A percentile compares a stretch with the other conserved stretches of the same genome.
phyloP scores from a whole-genome alignment of 306 rosid species.

The Inga leiocalycina region DNA sequence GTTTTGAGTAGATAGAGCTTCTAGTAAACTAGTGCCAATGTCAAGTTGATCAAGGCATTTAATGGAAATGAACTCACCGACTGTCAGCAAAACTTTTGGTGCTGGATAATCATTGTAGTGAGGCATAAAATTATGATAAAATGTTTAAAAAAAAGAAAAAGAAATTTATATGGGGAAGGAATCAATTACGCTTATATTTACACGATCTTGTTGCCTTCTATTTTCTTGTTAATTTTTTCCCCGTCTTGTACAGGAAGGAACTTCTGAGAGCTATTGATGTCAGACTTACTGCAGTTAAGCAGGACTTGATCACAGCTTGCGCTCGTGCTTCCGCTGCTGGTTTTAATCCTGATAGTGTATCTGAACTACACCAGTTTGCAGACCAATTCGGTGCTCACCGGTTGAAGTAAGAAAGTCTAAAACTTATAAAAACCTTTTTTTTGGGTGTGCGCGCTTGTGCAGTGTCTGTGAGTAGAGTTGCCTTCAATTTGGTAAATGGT shows the following conservation, averaged over 20 bases:
- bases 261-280: conserved; percentile 94
- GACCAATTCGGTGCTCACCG: conserved; percentile 73
- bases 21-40: neutral
- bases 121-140: neutral
- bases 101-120: neutral
- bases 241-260: conserved; percentile 70
- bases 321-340: conserved; percentile 88
- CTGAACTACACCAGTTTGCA: conserved; percentile 81
- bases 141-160: neutral
- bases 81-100: too few relatives aligned
- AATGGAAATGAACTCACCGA: neutral
- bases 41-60: conserved; percentile 5
- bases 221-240: conserved; percentile 4
- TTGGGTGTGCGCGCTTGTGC: neutral
- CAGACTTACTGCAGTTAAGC: conserved; percentile 76
- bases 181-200: neutral
- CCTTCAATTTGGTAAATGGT: neutral
- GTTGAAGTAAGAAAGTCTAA: conserved; percentile 61
- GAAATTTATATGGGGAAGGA: neutral
- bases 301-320: conserved; percentile 78
- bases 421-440: neutral
- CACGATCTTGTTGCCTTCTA: neutral
- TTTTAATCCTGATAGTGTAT: conserved; percentile 65
- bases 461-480: neutral
- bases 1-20: neutral